Evolutionary conservation across 306 rosid species (phyloP).

Genomic region (Neltuma alba): DNA sequence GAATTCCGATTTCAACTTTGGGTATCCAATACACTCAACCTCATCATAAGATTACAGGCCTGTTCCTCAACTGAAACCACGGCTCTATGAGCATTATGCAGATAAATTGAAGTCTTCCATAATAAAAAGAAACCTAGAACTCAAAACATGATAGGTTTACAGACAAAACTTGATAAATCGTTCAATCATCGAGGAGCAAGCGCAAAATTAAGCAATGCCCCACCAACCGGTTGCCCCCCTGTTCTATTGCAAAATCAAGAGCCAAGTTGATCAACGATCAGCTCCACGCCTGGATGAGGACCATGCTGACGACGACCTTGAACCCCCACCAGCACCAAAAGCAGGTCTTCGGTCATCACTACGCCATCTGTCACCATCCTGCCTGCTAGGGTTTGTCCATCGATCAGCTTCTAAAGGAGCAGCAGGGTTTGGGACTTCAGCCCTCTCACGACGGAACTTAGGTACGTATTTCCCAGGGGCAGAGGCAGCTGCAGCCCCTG

Average conservation of each 20-base stretch:
- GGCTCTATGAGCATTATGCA: conserved; percentile 18
- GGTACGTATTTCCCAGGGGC: conserved; percentile 73
- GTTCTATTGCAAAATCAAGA: not conserved
- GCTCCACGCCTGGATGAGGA: conserved; percentile 64
- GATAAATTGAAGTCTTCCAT: conserved; percentile 34
- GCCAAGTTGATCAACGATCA: conserved; percentile 46
- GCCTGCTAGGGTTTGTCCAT: conserved; percentile 49
- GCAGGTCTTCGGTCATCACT: conserved; percentile 56
- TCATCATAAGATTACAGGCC: conserved; percentile 33
- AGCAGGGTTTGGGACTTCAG: conserved; percentile 46
- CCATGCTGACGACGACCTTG: conserved; percentile 66
- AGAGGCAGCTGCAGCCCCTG: conserved; percentile 36
- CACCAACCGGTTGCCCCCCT: not conserved
- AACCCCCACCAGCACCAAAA: conserved; percentile 55
- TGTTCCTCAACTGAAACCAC: conserved; percentile 33
- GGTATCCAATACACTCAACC: conserved; percentile 34
- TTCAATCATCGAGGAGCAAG: not conserved
- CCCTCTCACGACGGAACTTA: conserved; percentile 49
- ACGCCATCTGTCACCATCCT: conserved; percentile 76
- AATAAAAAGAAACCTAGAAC: conserved; percentile 42
- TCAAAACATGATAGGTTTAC: conserved; percentile 7
- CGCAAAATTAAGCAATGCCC: not conserved
- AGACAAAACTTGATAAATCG: not conserved
- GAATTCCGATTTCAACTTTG: conserved; percentile 32
- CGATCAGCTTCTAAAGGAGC: conserved; percentile 68